These are phyloP conservation scores for Suhomyces faveliae DNA, from an alignment of 805 yeast genomes.

Conservation along the genomic window DNA sequence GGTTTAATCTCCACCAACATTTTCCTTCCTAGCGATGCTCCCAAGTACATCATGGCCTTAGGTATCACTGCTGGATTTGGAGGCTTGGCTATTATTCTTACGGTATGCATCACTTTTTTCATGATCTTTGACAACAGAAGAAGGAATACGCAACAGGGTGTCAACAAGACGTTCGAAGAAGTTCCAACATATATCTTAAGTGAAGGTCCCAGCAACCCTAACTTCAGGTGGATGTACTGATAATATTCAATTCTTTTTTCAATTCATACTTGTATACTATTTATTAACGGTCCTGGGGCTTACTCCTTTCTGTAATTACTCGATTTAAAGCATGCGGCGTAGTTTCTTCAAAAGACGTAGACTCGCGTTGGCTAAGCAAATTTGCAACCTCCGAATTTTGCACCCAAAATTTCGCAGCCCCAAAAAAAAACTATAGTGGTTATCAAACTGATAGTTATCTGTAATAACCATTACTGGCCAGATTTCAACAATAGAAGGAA, in stretches of 20 bases:
- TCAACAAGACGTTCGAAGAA: slow-evolving; percentile 35
- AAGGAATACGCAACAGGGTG: slow-evolving; percentile 41
- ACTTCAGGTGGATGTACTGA: slow-evolving; percentile 48
- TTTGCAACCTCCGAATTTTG: not conserved
- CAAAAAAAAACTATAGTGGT: slow-evolving; percentile 1
- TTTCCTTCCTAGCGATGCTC: slow-evolving; percentile 31
- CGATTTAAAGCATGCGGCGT: too few species aligned
- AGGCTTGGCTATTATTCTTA: slow-evolving; percentile 28
- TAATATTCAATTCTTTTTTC: not conserved
- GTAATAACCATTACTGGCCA: slow-evolving; percentile 2
- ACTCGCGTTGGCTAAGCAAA: too few species aligned
- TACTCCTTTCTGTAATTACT: not conserved
- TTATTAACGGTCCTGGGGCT: not conserved
- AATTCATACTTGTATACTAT: not conserved
- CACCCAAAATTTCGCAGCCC: not conserved
- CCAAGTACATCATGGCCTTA: slow-evolving; percentile 30
- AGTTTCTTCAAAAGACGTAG: too few species aligned
- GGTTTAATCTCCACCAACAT: slow-evolving; percentile 33
- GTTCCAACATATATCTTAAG: slow-evolving; percentile 43
- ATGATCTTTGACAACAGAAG: slow-evolving; percentile 45
- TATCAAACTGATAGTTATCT: not conserved
- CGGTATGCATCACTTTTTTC: slow-evolving; percentile 22
- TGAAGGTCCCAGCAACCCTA: slow-evolving; percentile 46
- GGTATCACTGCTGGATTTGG: slow-evolving; percentile 33
- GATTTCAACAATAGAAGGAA: not conserved